Base-by-base conservation (phyloP, 129 eudicot species). In the Glebionis coronaria region DNA sequence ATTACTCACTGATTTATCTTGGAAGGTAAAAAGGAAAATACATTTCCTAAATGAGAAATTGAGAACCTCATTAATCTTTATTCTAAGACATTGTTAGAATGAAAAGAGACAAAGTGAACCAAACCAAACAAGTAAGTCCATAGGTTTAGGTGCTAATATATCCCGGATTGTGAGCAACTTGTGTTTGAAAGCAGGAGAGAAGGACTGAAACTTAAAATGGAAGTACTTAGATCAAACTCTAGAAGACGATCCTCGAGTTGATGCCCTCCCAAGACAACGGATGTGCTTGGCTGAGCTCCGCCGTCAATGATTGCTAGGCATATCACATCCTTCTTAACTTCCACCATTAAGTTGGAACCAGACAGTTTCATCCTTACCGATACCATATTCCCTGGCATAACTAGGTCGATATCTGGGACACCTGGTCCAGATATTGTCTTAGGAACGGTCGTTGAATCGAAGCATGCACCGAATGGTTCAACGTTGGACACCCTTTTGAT, bases 261-360 rank as follows among this genome's bases (percentile, higher is more conserved):
- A 59, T 64, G 42, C 65, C 78, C 81, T 2, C 84, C 84, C 51
- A 80, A 58, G 2, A 75, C 77, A 19, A 80, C 46, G 9, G 81
- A 70, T 53, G 78, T 67, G 6, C 61, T 61, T 65, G 69, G 60
- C 60, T 19, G 20, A 27, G 9, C 38, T 44, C 84, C 84, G 23
- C 81, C 84, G 12, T 80, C 81, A 31, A 75, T n/a, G 67, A 80
- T 56, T 5, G 74, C 84, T 20, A 80, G 72, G 15, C 84, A 80
- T 9, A 69, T 21, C 51, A 75, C 84, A 59, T 65, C 15, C 46
- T 75, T 65, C 65, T 67, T 58, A 1, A 23, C 81, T 42, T 75
- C 67, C 47, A 75, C 84, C 80, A 80, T 75, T 50, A 68, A 70
- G 53, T 65, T 80, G 0, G 73, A 35, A 53, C 81, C 81, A 20